Evolutionary conservation across 2,329 filamentous ascomycete species (phyloP).

Genomic region (Alternaria incomplexa): DNA sequence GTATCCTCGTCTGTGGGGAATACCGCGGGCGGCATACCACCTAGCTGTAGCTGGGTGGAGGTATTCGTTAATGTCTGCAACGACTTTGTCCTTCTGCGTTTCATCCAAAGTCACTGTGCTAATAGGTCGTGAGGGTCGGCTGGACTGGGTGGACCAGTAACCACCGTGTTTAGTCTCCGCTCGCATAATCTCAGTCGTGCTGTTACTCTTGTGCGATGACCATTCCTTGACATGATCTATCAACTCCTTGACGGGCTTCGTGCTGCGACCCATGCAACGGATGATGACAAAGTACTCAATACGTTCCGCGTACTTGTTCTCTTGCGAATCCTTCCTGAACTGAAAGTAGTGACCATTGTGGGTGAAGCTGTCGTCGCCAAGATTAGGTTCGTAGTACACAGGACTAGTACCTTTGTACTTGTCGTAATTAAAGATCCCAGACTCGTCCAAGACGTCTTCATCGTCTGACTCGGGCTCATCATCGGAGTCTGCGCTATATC

Average conservation of each 20-base stretch:
- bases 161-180: slow-evolving; percentile 37
- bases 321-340: slow-evolving; percentile 39
- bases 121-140: slow-evolving; percentile 73
- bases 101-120: slow-evolving; percentile 76
- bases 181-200: slow-evolving; percentile 55
- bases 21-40: slow-evolving; percentile 86
- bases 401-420: slow-evolving; percentile 57
- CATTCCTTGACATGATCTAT: slow-evolving; percentile 54
- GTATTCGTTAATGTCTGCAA: slow-evolving; percentile 79
- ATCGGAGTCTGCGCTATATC: slow-evolving; percentile 22
- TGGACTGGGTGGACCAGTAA: slow-evolving; percentile 51
- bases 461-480: slow-evolving; percentile 24
- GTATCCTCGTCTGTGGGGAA: slow-evolving; percentile 85
- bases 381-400: slow-evolving; percentile 57
- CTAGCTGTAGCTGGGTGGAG: slow-evolving; percentile 71
- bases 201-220: slow-evolving; percentile 50
- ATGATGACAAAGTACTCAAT: slow-evolving; percentile 27
- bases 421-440: slow-evolving; percentile 57
- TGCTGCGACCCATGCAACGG: slow-evolving; percentile 56
- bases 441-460: slow-evolving; percentile 5
- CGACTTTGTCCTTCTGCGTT: slow-evolving; percentile 68
- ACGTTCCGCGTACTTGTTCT: slow-evolving; percentile 22
- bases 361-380: slow-evolving; percentile 54
- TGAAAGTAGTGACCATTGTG: slow-evolving; percentile 50
- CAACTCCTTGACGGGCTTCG: slow-evolving; percentile 56